These are phyloP conservation scores for Alternaria triticina DNA, from an alignment of 2,329 filamentous ascomycete species.

Conservation along the genomic window DNA sequence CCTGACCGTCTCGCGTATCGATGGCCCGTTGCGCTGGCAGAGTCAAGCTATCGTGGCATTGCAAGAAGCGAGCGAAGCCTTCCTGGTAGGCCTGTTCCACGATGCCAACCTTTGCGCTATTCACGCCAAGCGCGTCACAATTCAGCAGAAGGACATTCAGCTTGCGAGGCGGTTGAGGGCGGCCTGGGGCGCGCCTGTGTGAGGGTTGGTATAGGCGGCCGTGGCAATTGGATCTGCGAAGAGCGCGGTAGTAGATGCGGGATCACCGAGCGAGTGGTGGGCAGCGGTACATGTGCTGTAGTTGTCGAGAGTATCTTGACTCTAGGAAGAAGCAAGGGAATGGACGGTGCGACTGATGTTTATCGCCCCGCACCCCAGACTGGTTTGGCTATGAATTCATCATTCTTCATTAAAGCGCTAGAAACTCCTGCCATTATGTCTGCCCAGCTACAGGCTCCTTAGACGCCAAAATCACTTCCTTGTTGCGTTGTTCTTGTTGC, in stretches of 20 bases:
- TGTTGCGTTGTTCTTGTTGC: neutral
- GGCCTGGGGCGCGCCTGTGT: slow-evolving; percentile 57
- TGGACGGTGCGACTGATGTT: neutral
- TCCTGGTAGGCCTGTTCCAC: slow-evolving; percentile 97
- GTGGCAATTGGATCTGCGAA: neutral
- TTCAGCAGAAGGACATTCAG: slow-evolving; percentile 97
- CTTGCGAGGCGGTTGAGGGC: slow-evolving; percentile 93
- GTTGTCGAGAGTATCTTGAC: neutral
- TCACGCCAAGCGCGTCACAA: slow-evolving; percentile 99
- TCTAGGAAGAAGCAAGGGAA: neutral
- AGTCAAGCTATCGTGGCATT: slow-evolving; percentile 96
- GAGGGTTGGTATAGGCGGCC: neutral
- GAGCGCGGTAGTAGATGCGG: neutral
- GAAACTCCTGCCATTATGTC: neutral
- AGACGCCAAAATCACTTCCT: neutral
- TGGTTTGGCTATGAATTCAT: neutral
- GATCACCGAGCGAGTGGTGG: neutral
- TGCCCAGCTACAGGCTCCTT: neutral
- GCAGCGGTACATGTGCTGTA: neutral
- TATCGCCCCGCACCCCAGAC: neutral
- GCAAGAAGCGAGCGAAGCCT: slow-evolving; percentile 98
- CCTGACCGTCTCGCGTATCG: slow-evolving; percentile 65
- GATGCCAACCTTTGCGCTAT: slow-evolving; percentile 99
- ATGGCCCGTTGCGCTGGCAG: slow-evolving; percentile 79
- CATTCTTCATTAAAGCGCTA: neutral